Percentiles rank a stretch among this genome's conserved stretches.
Evolutionary conservation across 78 protist species (phyloP).

Genomic region (Capsaspora owczarzaki): DNA sequence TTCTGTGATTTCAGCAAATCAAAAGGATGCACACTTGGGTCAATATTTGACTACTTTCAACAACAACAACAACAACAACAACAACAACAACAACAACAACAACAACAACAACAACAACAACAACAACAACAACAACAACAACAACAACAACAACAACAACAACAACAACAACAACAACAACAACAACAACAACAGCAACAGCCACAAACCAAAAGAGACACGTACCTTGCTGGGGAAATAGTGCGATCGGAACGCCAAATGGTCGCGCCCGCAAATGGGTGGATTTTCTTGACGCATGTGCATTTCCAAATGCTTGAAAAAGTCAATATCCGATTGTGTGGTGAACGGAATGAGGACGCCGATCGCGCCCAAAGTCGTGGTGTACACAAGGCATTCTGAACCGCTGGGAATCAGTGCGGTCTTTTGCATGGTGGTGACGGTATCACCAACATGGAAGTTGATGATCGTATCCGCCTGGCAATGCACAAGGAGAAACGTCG

Average conservation of each 20-base stretch:
- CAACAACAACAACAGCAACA: background rate
- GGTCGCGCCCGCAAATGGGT: slow-evolving; percentile 81
- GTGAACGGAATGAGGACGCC: slow-evolving; percentile 69
- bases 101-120: background rate
- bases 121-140: background rate
- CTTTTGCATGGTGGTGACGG: slow-evolving; percentile 49
- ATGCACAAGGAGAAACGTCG: background rate
- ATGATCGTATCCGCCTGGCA: background rate
- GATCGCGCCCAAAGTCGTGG: slow-evolving; percentile 30
- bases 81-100: background rate
- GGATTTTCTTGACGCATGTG: slow-evolving; percentile 70
- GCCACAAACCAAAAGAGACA: background rate
- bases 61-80: background rate
- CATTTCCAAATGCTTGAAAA: slow-evolving; percentile 75
- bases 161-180: background rate
- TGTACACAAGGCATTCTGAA: slow-evolving; percentile 47
- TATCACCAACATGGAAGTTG: slow-evolving; percentile 80
- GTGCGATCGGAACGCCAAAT: slow-evolving; percentile 74
- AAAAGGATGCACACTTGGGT: background rate
- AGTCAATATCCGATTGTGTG: slow-evolving; percentile 73
- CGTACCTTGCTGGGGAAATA: slow-evolving; percentile 80
- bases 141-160: background rate
- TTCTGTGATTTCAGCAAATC: slow-evolving; percentile 14
- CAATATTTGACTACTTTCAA: background rate
- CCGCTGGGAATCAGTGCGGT: slow-evolving; percentile 56